Evolutionary conservation across 441 rosid genomes (phyloP).

Genomic region (Populus trichocarpa): DNA sequence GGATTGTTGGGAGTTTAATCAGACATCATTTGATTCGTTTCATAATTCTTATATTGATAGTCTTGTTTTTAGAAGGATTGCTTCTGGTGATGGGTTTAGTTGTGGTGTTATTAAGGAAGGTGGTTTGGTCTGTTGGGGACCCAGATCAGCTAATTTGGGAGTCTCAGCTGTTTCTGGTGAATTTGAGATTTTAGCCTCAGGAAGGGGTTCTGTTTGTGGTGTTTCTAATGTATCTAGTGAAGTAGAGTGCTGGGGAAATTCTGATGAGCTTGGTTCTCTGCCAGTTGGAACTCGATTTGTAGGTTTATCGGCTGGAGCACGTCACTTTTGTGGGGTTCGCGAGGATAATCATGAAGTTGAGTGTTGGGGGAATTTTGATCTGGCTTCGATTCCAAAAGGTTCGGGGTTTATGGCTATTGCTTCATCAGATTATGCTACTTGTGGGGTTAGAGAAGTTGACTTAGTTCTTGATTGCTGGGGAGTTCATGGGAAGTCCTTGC

Average conservation of each 20-base stretch:
- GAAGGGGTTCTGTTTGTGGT: slow-evolving; percentile 53
- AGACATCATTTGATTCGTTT: slow-evolving; percentile 34
- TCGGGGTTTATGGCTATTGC: slow-evolving; percentile 80
- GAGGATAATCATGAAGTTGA: slow-evolving; percentile 74
- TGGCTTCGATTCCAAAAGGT: slow-evolving; percentile 55
- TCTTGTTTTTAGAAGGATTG: slow-evolving; percentile 53
- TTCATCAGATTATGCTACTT: slow-evolving; percentile 70
- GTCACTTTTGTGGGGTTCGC: slow-evolving; percentile 80
- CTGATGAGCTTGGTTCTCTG: slow-evolving; percentile 27
- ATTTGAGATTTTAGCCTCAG: slow-evolving; percentile 56
- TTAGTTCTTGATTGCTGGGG: slow-evolving; percentile 86
- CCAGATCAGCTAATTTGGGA: slow-evolving; percentile 42
- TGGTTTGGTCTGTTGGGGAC: slow-evolving; percentile 85
- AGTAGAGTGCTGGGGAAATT: slow-evolving; percentile 66
- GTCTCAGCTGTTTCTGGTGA: slow-evolving; percentile 36
- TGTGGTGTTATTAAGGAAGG: slow-evolving; percentile 77
- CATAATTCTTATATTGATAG: slow-evolving; percentile 42
- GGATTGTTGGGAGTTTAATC: slow-evolving; percentile 55
- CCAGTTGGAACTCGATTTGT: slow-evolving; percentile 44
- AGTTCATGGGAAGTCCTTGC: slow-evolving; percentile 34
- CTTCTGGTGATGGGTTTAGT: slow-evolving; percentile 81
- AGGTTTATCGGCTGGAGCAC: slow-evolving; percentile 63
- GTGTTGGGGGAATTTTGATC: slow-evolving; percentile 77
- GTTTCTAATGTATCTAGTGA: slow-evolving; percentile 42
- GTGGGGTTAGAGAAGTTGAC: slow-evolving; percentile 82